A percentile compares a stretch with the other conserved stretches of the same genome.
Evolutionary conservation across 345 rosid genomes (phyloP).

Genomic region (Ricinus communis): DNA sequence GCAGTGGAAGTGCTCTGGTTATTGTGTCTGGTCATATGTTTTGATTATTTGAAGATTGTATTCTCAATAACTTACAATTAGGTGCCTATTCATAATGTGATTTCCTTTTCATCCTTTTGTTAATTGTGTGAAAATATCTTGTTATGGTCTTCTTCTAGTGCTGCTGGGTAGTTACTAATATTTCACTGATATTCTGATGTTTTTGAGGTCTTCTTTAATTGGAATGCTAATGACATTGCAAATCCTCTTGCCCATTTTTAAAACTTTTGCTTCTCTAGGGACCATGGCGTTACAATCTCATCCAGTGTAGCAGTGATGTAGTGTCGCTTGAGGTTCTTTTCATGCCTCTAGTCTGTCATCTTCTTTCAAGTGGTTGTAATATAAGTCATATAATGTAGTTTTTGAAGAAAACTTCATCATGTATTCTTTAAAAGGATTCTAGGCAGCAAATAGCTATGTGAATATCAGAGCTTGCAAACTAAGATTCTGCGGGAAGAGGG

Average conservation of each 20-base stretch:
- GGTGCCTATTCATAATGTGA: too few species aligned
- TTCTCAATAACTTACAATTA: neutral
- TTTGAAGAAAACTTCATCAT: neutral
- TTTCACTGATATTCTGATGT: neutral
- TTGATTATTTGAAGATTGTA: neutral
- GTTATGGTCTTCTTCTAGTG: neutral
- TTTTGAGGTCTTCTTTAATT: neutral
- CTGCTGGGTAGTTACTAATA: neutral
- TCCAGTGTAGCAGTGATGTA: neutral
- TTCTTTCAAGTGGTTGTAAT: neutral
- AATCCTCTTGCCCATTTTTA: neutral
- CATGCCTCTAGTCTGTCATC: neutral
- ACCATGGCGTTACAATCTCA: neutral
- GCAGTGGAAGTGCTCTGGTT: constrained; percentile 5
- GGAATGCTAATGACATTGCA: neutral
- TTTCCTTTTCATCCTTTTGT: neutral
- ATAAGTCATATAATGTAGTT: neutral
- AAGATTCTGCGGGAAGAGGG: too few species aligned
- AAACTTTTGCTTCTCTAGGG: neutral
- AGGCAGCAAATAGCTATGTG: too few species aligned
- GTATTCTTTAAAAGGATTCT: too few species aligned
- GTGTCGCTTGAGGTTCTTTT: neutral
- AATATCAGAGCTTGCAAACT: too few species aligned
- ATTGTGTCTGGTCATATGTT: constrained; percentile 3
- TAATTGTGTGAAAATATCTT: neutral